phyloP scores from a whole-genome alignment of 768 basidiomycete species.

The Hemileccinum rubropunctum region DNA sequence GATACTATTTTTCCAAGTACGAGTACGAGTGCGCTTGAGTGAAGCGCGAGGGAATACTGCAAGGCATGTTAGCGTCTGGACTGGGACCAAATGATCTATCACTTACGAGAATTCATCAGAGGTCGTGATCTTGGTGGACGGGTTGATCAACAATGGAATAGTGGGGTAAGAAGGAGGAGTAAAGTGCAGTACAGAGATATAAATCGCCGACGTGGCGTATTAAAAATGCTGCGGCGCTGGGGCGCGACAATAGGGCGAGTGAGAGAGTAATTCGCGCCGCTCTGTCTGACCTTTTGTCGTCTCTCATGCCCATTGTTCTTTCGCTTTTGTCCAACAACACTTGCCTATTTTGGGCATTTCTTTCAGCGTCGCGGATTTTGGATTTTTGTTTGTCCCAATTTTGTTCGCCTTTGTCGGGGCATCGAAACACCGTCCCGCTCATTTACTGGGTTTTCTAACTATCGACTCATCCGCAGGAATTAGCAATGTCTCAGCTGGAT shows the following conservation, averaged over 20 bases:
- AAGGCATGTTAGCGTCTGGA: conserved; percentile 1
- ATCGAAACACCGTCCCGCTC: too few species aligned
- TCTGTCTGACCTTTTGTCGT: conserved; percentile 21
- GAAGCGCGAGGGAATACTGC: conserved; percentile 26
- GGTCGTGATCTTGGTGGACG: conserved; percentile 7
- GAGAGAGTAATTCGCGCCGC: background rate
- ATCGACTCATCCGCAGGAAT: too few species aligned
- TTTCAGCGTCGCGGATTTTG: conserved; percentile 19
- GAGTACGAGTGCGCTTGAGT: conserved; percentile 25
- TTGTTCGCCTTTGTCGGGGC: background rate
- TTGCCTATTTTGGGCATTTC: conserved; percentile 13
- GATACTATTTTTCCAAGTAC: conserved; percentile 17
- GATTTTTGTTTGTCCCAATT: conserved; percentile 16
- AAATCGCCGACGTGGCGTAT: conserved; percentile 12
- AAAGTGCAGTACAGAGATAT: conserved; percentile 10
- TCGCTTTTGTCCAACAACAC: conserved; percentile 21
- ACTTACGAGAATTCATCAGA: conserved; percentile 26
- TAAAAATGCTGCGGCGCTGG: conserved; percentile 11
- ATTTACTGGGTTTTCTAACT: too few species aligned
- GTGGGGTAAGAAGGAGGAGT: background rate
- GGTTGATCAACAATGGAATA: conserved; percentile 6
- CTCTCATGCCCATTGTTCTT: conserved; percentile 22
- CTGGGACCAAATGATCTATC: background rate
- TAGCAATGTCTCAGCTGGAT: too few species aligned
- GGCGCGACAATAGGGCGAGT: conserved; percentile 14